Evolutionary conservation across 2,329 filamentous ascomycete species (phyloP).

Genomic region (Plectosphaerella cucumerina): DNA sequence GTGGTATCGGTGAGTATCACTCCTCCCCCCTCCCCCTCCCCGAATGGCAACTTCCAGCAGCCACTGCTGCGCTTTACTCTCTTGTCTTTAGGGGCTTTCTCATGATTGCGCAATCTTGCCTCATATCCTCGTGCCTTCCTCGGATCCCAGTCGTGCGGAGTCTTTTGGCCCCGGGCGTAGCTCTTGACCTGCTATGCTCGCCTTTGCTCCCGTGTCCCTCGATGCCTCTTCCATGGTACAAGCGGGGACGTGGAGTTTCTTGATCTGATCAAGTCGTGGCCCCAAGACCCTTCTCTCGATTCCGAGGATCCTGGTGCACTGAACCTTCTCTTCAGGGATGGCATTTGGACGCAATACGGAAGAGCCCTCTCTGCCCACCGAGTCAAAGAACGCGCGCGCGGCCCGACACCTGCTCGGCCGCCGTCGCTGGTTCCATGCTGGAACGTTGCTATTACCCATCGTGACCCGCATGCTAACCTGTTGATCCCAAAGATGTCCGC

Average conservation of each 20-base stretch:
- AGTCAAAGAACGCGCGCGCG: conserved; percentile 41
- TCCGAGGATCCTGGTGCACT: conserved; percentile 52
- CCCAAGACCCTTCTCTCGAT: conserved; percentile 49
- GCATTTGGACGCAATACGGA: conserved; percentile 55
- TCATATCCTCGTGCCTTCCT: conserved; percentile 77
- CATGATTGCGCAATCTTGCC: conserved; percentile 83
- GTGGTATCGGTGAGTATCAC: conserved; percentile 98
- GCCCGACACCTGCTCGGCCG: conserved; percentile 45
- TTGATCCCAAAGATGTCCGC: conserved; percentile 89
- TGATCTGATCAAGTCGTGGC: conserved; percentile 69
- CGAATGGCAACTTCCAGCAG: conserved; percentile 54
- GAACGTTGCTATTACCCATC: conserved; percentile 55
- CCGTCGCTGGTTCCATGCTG: conserved; percentile 47
- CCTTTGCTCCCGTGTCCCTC: conserved; percentile 71
- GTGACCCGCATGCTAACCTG: conserved; percentile 70
- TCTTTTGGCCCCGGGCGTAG: conserved; percentile 77
- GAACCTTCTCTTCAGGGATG: conserved; percentile 43
- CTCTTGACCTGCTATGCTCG: conserved; percentile 63
- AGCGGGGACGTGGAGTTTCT: conserved; percentile 75
- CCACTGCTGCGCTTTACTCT: conserved; percentile 81
- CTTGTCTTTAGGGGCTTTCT: conserved; percentile 77
- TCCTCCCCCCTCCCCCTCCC: conserved; percentile 36
- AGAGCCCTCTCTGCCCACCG: conserved; percentile 52
- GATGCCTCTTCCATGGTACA: conserved; percentile 56
- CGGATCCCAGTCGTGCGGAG: conserved; percentile 77